Evolutionary conservation across 2,329 filamentous ascomycete species (phyloP).

Genomic region (Arthrobotrys megalospora): DNA sequence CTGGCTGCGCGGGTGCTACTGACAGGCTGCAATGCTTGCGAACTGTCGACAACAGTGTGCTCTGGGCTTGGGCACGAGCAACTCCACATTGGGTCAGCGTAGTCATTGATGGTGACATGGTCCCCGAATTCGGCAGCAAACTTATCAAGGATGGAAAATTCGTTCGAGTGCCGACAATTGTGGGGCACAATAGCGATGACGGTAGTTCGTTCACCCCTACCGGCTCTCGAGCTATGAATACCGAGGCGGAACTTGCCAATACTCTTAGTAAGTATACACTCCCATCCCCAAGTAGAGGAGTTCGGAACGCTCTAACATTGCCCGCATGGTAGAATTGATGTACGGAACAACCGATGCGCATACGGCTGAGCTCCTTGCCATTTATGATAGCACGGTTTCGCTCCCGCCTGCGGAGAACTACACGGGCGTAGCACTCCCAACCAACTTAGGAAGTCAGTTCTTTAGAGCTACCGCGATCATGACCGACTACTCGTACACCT

Average conservation of each 20-base stretch:
- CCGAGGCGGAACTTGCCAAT: not conserved
- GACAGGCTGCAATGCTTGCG: constrained; percentile 80
- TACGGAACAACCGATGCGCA: not conserved
- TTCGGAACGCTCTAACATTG: not conserved
- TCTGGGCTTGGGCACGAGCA: constrained; percentile 30
- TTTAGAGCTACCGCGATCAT: constrained; percentile 72
- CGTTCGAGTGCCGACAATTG: constrained; percentile 76
- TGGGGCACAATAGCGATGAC: constrained; percentile 78
- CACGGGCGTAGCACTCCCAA: constrained; percentile 24
- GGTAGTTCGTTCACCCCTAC: constrained; percentile 71
- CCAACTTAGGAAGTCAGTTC: constrained; percentile 69
- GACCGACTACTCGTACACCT: constrained; percentile 73
- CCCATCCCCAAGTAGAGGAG: not conserved
- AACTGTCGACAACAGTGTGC: constrained; percentile 71
- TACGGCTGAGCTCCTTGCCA: not conserved
- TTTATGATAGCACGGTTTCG: constrained; percentile 17
- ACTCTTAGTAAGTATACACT: constrained; percentile 15
- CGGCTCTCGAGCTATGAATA: constrained; percentile 1
- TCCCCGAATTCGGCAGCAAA: constrained; percentile 71
- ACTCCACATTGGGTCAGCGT: constrained; percentile 57
- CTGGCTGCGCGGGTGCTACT: constrained; percentile 72
- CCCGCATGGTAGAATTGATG: not conserved
- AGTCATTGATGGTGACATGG: constrained; percentile 73
- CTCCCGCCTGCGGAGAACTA: constrained; percentile 28
- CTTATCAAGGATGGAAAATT: constrained; percentile 75